Evolutionary conservation across 768 basidiomycete species (phyloP), one percentile per base, ranked within the genome.

Genomic region (Lactarius psammicola): DNA sequence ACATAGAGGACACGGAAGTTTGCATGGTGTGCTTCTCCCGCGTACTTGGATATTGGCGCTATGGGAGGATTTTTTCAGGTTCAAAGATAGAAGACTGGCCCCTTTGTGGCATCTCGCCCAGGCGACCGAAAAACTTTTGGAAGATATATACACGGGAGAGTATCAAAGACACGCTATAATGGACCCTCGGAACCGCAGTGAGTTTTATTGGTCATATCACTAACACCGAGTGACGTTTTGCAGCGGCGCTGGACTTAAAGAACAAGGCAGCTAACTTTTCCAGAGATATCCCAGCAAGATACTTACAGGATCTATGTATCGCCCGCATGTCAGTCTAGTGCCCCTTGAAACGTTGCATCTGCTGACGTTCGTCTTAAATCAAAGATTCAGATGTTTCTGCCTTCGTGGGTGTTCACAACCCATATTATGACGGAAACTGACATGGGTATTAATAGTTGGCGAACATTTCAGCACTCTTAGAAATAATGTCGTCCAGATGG

Each of bases 21-120:
- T 85, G 0, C 82, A 87, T 70, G 76, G 78, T 18, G 68, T 85
- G 31, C 80, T 81, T 4, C 76, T 88, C 38, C 87, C 87, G 0
- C 79, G 79, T 1, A 81, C 79, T 60, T 88, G 86, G 85, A 70
- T 86, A 23, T 33, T 75, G 20, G 64, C 66, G 17, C 38, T 31
- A 51, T 70, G 54, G 64, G 66, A 15, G 70, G 66, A 62, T 68
- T 68, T 64, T 4, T 33, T 28, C 30, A 33, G 26, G 18, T 65
- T 60, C 34, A 36, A 51, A 23, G 33, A 53, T 2, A 34, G 44
- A 7, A 1, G 23, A 18, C 20, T 42, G 3, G 51, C 33, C 2
- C 59, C 53, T 36, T 55, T 65, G 31, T 9, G 2, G 42, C 8
- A 33, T 15, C 59, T 64, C 13, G 44, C 46, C 31, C 34, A 46